Evolutionary conservation across 805 yeast genomes (phyloP).

Genomic region (Candida qinlingensis): DNA sequence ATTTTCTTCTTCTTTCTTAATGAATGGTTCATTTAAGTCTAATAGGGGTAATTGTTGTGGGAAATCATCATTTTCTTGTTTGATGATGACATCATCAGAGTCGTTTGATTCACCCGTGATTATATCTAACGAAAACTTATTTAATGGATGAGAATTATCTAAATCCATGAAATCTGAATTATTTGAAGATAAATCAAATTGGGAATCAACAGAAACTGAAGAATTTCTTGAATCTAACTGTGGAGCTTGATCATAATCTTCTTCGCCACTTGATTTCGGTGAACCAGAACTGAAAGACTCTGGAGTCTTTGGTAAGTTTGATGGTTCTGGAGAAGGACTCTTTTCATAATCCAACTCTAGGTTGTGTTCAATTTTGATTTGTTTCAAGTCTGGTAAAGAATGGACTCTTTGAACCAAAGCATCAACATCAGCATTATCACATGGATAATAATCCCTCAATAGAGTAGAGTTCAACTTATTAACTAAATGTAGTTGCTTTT

Average conservation of each 20-base stretch:
- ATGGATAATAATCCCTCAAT: conserved; percentile 10
- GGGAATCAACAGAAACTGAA: conserved; percentile 10
- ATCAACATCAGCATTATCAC: conserved; percentile 19
- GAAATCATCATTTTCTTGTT: conserved; percentile 8
- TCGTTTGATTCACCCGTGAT: conserved; percentile 10
- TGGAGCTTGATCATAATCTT: conserved; percentile 13
- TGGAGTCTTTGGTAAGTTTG: conserved; percentile 23
- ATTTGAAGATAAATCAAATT: conserved; percentile 4
- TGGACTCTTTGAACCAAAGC: conserved; percentile 8
- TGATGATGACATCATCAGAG: conserved; percentile 7
- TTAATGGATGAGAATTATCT: conserved; percentile 14
- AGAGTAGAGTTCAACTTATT: conserved; percentile 15
- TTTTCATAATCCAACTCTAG: conserved; percentile 12
- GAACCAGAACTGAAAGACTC: conserved; percentile 19
- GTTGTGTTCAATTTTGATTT: conserved; percentile 18
- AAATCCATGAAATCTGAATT: conserved; percentile 9
- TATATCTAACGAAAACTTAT: conserved; percentile 24
- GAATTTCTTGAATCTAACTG: conserved; percentile 13
- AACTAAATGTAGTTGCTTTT: conserved; percentile 19
- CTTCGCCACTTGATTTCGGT: conserved; percentile 12
- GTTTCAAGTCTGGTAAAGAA: conserved; percentile 20
- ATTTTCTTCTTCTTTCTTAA: conserved; percentile 11
- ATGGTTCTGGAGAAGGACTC: not conserved
- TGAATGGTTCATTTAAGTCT: conserved; percentile 5
- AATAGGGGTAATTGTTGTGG: conserved; percentile 1